Evolutionary conservation across 208 protist genomes (phyloP).

Genomic region (Crithidia expoeki): DNA sequence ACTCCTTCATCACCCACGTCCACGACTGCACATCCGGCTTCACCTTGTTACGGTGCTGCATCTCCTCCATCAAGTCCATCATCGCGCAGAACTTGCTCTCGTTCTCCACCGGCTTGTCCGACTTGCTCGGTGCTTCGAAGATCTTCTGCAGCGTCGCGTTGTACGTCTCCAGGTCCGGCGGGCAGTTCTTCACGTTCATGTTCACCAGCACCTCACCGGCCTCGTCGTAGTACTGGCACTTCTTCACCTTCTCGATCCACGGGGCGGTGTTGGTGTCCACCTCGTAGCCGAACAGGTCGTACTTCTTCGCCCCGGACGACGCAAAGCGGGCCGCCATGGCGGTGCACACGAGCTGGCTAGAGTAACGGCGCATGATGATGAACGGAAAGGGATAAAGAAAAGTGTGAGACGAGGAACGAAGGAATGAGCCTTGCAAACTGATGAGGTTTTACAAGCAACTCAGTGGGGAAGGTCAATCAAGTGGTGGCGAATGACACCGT

Average conservation of each 20-base stretch:
- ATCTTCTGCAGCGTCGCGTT: constrained; percentile 86
- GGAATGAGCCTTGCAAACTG: too few relatives aligned
- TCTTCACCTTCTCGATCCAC: constrained; percentile 88
- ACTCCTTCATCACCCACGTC: constrained; percentile 87
- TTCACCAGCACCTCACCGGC: constrained; percentile 87
- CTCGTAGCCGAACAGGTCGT: constrained; percentile 89
- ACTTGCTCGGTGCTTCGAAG: constrained; percentile 78
- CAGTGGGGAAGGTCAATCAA: too few relatives aligned
- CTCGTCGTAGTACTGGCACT: constrained; percentile 87
- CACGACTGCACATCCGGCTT: constrained; percentile 88
- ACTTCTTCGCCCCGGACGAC: constrained; percentile 69
- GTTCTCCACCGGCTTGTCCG: constrained; percentile 65
- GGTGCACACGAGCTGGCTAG: constrained; percentile 64
- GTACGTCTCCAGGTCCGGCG: constrained; percentile 87
- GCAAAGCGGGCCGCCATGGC: constrained; percentile 54
- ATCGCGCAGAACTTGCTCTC: constrained; percentile 92
- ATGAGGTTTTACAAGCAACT: too few relatives aligned
- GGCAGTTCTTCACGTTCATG: constrained; percentile 93
- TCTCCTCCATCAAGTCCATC: constrained; percentile 91
- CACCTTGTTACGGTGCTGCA: constrained; percentile 88
- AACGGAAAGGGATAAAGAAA: constrained; percentile 3
- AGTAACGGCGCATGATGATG: constrained; percentile 70
- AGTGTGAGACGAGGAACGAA: too few relatives aligned
- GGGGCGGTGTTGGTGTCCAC: constrained; percentile 84
- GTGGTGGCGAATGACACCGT: too few relatives aligned